A percentile compares a stretch with the other conserved stretches of the same genome.
Evolutionary conservation across 2,329 filamentous ascomycete genomes (phyloP).

Genomic region (Apiospora phragmitis): DNA sequence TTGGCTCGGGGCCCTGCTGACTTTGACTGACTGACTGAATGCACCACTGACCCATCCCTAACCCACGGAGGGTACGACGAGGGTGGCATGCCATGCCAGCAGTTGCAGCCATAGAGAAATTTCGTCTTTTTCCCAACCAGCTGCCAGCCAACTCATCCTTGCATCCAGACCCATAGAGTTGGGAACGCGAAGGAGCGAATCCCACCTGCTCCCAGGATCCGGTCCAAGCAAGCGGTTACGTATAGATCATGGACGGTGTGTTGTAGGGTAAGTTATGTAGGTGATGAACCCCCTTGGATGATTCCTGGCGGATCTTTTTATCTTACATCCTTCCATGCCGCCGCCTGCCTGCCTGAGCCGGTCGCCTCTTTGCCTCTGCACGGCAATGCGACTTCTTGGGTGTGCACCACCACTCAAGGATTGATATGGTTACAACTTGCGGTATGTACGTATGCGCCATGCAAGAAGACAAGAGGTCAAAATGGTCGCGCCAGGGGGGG

Average conservation of each 20-base stretch:
- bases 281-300: not conserved
- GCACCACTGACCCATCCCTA: not conserved
- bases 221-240: conserved; percentile 1
- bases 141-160: conserved; percentile 1
- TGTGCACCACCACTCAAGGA: not conserved
- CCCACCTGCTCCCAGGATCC: conserved; percentile 1
- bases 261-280: not conserved
- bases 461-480: not conserved
- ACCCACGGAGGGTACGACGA: not conserved
- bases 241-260: not conserved
- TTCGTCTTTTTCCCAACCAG: conserved; percentile 2
- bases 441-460: conserved; percentile 5
- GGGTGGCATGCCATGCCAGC: not conserved
- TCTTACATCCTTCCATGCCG: not conserved
- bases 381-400: not conserved
- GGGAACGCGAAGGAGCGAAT: conserved; percentile 1
- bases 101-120: not conserved
- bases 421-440: not conserved
- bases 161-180: conserved; percentile 3
- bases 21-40: not conserved
- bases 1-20: not conserved
- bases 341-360: not conserved
- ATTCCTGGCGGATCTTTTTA: conserved; percentile 3
- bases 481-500: not conserved
- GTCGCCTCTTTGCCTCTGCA: not conserved